Conservation (phyloP, 2,329 filamentous ascomycete species). For the Aspergillus carbonarius region DNA sequence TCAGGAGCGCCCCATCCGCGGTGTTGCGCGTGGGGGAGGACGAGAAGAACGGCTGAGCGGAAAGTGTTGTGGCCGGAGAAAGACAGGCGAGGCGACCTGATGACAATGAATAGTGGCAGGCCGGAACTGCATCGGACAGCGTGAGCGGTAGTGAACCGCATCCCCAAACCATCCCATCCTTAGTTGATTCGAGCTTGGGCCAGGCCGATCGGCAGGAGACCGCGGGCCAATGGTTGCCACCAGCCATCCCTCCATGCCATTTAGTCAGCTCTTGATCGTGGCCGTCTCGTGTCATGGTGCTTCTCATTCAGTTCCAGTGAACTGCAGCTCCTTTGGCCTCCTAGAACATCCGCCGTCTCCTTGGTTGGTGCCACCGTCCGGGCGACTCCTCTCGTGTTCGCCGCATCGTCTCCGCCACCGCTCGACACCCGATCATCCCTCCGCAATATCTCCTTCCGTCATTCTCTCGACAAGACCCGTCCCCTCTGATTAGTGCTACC, state of each 20-base stretch:
- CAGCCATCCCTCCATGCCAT: slow-evolving; percentile 11
- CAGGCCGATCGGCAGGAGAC: slow-evolving; percentile 24
- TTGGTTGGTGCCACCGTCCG: not conserved
- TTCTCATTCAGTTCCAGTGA: not conserved
- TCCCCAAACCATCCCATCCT: not conserved
- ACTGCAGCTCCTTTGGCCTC: not conserved
- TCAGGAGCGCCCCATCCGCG: not conserved
- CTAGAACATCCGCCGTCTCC: not conserved
- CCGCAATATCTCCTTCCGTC: not conserved
- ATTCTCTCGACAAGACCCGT: not conserved
- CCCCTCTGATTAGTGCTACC: slow-evolving; percentile 8
- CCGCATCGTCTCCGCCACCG: slow-evolving; percentile 6
- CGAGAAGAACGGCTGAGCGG: not conserved
- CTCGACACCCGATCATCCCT: not conserved
- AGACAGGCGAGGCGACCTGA: not conserved
- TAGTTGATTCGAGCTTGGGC: slow-evolving; percentile 23
- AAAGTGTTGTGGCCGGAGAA: not conserved
- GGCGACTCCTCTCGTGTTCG: slow-evolving; percentile 1
- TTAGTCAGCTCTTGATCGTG: slow-evolving; percentile 23
- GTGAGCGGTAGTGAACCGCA: slow-evolving; percentile 1
- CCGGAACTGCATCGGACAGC: not conserved
- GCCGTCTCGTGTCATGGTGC: slow-evolving; percentile 1
- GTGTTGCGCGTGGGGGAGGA: not conserved
- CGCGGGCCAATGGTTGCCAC: slow-evolving; percentile 20
- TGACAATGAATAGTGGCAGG: not conserved